Base-by-base conservation (phyloP, 2,329 filamentous ascomycete genomes). In the Xylaria digitata region DNA sequence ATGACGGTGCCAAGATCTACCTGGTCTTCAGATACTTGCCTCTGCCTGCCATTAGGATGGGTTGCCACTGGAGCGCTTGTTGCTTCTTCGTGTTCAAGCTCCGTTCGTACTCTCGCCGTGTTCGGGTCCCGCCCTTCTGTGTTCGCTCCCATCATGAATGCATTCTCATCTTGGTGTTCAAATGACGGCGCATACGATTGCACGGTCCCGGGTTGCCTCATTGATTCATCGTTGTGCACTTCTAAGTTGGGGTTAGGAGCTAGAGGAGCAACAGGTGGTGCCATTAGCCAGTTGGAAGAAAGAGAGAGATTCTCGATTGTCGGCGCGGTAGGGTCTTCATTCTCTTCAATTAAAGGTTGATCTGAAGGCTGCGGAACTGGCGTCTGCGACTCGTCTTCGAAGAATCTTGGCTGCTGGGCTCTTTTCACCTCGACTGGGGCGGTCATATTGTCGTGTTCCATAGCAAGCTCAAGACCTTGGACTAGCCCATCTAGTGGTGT, bases 401-500 rank as follows among this genome's bases (percentile, higher is more conserved):
- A 68, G 52, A 57, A 65, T 17, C 54, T 63, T 30, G 68, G 61
- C 23, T 56, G 57, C 40, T 68, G 61, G 2, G 42, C 40, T 57
- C 58, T 53, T 55, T 46, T 61, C 9, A 70, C 45, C 34, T 70
- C 68, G 37, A 68, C 63, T 9, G 68, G 66, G 11, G 60, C 34
- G 6, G 56, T 71, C 70, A 64, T 69, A 26, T 74, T 75, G 30
- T 67, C 72, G 40, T 69, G 63, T 52, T 70, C 62, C 72, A 75
- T 75, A 3, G 71, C 69, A 13, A 61, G 49, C n/a, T 68, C 65
- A 34, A 75, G 63, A 17, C 64, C 65, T 30, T 56, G 57, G 7
- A 72, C 72, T 2, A 73, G 49, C 21, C 71, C 73, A 23, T 75
- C 74, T 0, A 75, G 69, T 2, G 70, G 71, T 2, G 56, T 70